Evolutionary conservation across 768 basidiomycete genomes (phyloP).

Genomic region (Kwoniella sp.): DNA sequence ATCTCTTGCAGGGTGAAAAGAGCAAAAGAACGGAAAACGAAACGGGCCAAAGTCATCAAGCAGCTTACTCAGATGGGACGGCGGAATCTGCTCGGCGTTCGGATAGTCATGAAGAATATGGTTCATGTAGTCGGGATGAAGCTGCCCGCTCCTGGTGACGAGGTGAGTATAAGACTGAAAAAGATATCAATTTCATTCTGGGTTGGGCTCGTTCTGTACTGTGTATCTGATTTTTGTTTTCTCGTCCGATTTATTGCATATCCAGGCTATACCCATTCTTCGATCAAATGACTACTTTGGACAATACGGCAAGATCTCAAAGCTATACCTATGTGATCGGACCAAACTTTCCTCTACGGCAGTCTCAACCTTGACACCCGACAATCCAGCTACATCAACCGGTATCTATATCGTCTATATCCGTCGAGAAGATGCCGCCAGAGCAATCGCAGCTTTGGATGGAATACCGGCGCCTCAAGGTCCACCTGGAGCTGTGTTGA

Average conservation of each 20-base stretch:
- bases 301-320: slow-evolving; percentile 96
- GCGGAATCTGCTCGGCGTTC: slow-evolving; percentile 83
- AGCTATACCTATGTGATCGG: slow-evolving; percentile 89
- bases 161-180: slow-evolving; percentile 62
- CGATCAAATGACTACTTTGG: slow-evolving; percentile 97
- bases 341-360: slow-evolving; percentile 63
- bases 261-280: slow-evolving; percentile 81
- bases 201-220: not conserved
- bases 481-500: slow-evolving; percentile 75
- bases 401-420: slow-evolving; percentile 98
- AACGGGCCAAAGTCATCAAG: slow-evolving; percentile 90
- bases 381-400: slow-evolving; percentile 40
- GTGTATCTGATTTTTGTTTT: not conserved
- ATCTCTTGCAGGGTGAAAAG: slow-evolving; percentile 75
- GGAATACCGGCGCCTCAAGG: slow-evolving; percentile 88
- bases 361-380: slow-evolving; percentile 66
- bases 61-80: slow-evolving; percentile 84
- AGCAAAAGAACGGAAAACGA: slow-evolving; percentile 90
- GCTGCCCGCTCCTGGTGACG: slow-evolving; percentile 90
- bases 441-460: slow-evolving; percentile 89
- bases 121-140: slow-evolving; percentile 97
- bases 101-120: slow-evolving; percentile 94
- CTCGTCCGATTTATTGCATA: not conserved
- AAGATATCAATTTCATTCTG: too few relatives aligned
- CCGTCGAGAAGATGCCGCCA: slow-evolving; percentile 88